Base-by-base conservation (phyloP, 139 green algal genomes). In the Yamagishiella unicocca region DNA sequence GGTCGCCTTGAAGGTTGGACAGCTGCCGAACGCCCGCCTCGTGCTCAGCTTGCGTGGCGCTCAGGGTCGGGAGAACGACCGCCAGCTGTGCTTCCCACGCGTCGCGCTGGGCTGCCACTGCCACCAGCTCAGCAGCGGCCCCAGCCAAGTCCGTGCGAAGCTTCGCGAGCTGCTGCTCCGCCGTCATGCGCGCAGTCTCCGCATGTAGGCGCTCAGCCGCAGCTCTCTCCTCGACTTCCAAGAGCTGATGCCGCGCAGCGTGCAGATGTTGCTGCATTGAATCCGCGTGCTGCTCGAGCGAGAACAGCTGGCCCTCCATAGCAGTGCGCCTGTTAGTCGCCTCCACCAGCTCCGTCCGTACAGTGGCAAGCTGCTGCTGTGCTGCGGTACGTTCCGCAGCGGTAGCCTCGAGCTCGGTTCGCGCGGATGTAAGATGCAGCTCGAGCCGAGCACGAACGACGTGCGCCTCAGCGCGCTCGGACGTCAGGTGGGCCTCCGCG, bases 311-410 rank as follows among this genome's bases (percentile, higher is more conserved):
- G 5, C 35, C 40, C 54, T 75, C 40, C 61, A 75, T 22, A 7
- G 19, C 40, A n/a, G 61, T 42, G 9, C 38, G 43, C 14, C 31
- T 40, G 40, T 5, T 6, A 6, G 55, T 64, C 2, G 66, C 61
- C 29, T 75, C 62, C 24, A 45, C 64, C 2, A 77, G 62, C 64
- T 77, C 64, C 1, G 31, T 14, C 14, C 80, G 80, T 42, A 25
- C 45, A 2, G 43, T 43, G 7, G 64, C 80, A 31, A 78, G 62
- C 80, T 77, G 43, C 61, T 86, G 61, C 64, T 78, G 66, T 25
- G 43, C 61, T 7, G 42, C 24, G 31, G 45, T 67, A 8, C 80
- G 80, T 43, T 86, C 80, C 24, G 62, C 64, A 22, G 64, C 42
- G 2, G 45, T 61, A 5, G 80, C 64, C 24, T 81, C 82, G 4